Conservation (phyloP, 495 filamentous ascomycete species). For the Daldinia caldariorum region DNA sequence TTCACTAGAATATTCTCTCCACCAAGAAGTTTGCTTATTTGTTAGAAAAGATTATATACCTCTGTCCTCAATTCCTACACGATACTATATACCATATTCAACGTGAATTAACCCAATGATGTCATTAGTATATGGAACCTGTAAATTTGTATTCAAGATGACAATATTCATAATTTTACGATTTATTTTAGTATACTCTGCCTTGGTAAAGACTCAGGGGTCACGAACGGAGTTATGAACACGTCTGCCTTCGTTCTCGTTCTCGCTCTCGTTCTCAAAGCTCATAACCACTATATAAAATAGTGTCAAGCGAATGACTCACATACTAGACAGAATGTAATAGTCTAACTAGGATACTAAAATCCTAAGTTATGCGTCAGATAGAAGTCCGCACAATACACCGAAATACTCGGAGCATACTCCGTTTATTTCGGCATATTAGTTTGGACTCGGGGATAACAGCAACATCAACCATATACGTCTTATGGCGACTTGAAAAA, state of each 20-base stretch:
- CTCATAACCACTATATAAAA: not conserved
- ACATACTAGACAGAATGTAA: not conserved
- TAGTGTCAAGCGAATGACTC: not conserved
- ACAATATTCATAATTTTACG: too few relatives aligned
- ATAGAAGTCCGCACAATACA: not conserved
- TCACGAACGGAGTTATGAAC: not conserved
- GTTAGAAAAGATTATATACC: too few relatives aligned
- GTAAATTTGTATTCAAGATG: too few relatives aligned
- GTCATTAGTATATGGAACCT: too few relatives aligned
- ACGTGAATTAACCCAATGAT: too few relatives aligned
- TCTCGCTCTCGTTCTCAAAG: not conserved
- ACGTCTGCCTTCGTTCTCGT: constrained; percentile 1
- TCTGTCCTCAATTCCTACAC: too few relatives aligned
- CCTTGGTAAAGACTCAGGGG: not conserved
- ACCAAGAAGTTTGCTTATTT: too few relatives aligned
- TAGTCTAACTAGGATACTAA: not conserved
- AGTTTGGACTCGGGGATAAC: constrained; percentile 27
- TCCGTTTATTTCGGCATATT: constrained; percentile 34
- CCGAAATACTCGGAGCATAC: constrained; percentile 8
- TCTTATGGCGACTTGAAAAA: not conserved
- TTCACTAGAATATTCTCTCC: too few relatives aligned
- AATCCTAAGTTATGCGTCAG: not conserved
- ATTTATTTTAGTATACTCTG: too few relatives aligned
- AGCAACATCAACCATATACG: not conserved
- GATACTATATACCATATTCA: too few relatives aligned